phyloP scores from a whole-genome alignment of 805 yeast species.

The Zygotorulaspora sp. region DNA sequence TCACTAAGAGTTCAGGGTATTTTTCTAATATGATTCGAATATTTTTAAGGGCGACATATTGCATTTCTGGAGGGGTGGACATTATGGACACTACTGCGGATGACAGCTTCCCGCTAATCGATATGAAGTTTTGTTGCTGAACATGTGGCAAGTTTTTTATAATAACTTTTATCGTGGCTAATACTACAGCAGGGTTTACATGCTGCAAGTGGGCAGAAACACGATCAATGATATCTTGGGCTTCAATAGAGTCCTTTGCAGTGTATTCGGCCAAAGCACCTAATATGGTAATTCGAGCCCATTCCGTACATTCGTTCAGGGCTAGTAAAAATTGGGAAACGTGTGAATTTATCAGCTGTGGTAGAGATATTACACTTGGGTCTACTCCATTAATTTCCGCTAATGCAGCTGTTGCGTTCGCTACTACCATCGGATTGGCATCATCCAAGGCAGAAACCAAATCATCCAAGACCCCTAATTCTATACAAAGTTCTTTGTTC shows the following conservation, averaged over 20 bases:
- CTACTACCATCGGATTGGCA: slow-evolving; percentile 94
- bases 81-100: slow-evolving; percentile 86
- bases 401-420: slow-evolving; percentile 83
- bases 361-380: slow-evolving; percentile 46
- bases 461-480: slow-evolving; percentile 75
- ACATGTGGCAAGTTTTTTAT: slow-evolving; percentile 59
- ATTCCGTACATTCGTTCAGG: slow-evolving; percentile 94
- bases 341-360: slow-evolving; percentile 35
- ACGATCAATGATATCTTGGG: slow-evolving; percentile 80
- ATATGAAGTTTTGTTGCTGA: slow-evolving; percentile 37
- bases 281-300: slow-evolving; percentile 93
- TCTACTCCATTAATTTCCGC: slow-evolving; percentile 75
- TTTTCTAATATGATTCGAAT: slow-evolving; percentile 84
- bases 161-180: slow-evolving; percentile 77
- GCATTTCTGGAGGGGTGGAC: slow-evolving; percentile 89
- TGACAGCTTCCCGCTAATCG: slow-evolving; percentile 62
- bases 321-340: slow-evolving; percentile 69
- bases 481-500: slow-evolving; percentile 73
- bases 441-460: slow-evolving; percentile 70
- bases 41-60: slow-evolving; percentile 87
- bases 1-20: slow-evolving; percentile 72
- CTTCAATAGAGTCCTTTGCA: slow-evolving; percentile 56
- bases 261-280: slow-evolving; percentile 72
- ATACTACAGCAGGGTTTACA: slow-evolving; percentile 91
- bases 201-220: slow-evolving; percentile 94